phyloP scores from a whole-genome alignment of 495 filamentous ascomycete genomes.

The Venustampulla echinocandica region DNA sequence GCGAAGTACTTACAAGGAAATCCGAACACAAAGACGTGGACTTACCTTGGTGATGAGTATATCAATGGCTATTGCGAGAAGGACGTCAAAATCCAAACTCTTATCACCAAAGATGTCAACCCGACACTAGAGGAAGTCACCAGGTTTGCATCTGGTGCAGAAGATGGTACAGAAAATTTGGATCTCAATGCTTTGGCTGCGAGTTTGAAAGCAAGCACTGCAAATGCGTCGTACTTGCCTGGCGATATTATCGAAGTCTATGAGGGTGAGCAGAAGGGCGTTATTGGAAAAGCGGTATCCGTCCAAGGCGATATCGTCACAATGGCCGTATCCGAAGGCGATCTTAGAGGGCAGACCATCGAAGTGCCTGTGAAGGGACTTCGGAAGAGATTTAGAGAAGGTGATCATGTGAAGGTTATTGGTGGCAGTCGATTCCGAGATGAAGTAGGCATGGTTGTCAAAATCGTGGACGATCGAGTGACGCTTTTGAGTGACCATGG shows the following conservation, averaged over 20 bases:
- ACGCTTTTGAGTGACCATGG: constrained; percentile 86
- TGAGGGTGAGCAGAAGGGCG: constrained; percentile 89
- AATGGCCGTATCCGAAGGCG: constrained; percentile 76
- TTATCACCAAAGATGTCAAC: constrained; percentile 80
- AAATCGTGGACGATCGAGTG: constrained; percentile 81
- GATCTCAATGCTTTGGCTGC: constrained; percentile 84
- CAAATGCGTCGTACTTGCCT: constrained; percentile 72
- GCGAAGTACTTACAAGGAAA: constrained; percentile 60
- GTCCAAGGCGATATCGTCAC: constrained; percentile 92
- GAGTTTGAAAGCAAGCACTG: constrained; percentile 69
- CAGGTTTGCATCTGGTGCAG: constrained; percentile 75
- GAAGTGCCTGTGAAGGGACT: constrained; percentile 90
- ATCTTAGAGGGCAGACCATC: constrained; percentile 71
- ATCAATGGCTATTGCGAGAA: constrained; percentile 90
- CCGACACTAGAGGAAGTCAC: constrained; percentile 93
- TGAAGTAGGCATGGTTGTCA: constrained; percentile 93
- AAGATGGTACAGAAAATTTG: constrained; percentile 87
- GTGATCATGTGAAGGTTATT: constrained; percentile 98
- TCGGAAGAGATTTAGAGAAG: constrained; percentile 84
- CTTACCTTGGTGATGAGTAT: constrained; percentile 78
- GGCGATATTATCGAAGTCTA: constrained; percentile 95
- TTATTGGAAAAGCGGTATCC: constrained; percentile 73
- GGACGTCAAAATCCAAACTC: constrained; percentile 78
- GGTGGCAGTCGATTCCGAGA: constrained; percentile 88
- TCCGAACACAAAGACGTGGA: constrained; percentile 62